Percentiles rank a stretch among this genome's conserved stretches.
Evolutionary conservation across 331 rosid genomes (phyloP).

Genomic region (Erythrophleum ivorense): DNA sequence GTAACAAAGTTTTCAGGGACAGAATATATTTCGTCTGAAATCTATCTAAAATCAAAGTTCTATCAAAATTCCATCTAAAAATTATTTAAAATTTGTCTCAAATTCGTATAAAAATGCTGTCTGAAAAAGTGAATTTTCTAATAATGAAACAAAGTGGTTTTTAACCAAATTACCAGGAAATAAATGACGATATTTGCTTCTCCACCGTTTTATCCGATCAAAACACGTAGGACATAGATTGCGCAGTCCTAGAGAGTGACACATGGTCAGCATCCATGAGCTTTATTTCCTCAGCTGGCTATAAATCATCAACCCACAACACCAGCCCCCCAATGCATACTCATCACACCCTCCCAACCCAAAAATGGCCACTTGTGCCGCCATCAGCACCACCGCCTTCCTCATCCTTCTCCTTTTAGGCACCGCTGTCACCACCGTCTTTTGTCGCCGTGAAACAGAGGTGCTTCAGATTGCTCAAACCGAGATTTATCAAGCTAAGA

Average conservation of each 20-base stretch:
- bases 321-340: slow-evolving; percentile 39
- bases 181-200: background rate
- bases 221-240: slow-evolving; percentile 29
- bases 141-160: background rate
- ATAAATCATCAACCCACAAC: slow-evolving; percentile 46
- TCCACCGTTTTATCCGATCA: slow-evolving; percentile 28
- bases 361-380: slow-evolving; percentile 49
- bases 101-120: too few species aligned
- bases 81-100: too few species aligned
- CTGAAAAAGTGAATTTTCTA: too few species aligned
- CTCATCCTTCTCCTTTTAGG: slow-evolving; percentile 44
- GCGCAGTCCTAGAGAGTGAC: slow-evolving; percentile 45
- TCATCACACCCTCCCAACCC: background rate
- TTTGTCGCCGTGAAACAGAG: slow-evolving; percentile 40
- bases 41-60: too few species aligned
- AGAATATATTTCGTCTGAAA: too few species aligned
- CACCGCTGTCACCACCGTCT: slow-evolving; percentile 37
- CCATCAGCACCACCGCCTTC: slow-evolving; percentile 28
- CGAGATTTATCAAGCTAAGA: slow-evolving; percentile 46
- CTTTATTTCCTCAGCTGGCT: slow-evolving; percentile 52
- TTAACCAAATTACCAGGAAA: background rate
- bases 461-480: slow-evolving; percentile 46
- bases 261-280: slow-evolving; percentile 52
- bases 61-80: too few species aligned
- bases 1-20: too few species aligned